Base-by-base conservation (phyloP, 768 basidiomycete genomes). In the Phylloporus sp. region DNA sequence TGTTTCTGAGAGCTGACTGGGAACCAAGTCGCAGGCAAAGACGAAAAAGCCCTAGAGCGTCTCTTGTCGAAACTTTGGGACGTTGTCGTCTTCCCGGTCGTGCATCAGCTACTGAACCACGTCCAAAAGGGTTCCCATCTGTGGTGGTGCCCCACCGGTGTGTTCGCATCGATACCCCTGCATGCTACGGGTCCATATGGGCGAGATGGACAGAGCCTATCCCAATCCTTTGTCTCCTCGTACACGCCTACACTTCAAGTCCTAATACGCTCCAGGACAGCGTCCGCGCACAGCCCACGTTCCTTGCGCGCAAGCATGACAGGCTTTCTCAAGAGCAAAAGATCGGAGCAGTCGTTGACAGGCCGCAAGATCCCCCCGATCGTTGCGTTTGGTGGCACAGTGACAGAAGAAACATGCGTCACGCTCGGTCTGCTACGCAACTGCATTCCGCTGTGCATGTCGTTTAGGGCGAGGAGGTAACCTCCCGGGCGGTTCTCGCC, bases 101-200 rank as follows among this genome's bases (percentile, higher is more conserved):
- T 60, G 23, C 47, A 59, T n/a, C 39, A 44, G 28, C 12, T 72
- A 7, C 18, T 38, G 7, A 50, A 59, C 38, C 49, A 29, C 12
- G 15, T 31, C 6, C 49, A 54, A 2, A 39, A 18, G 31, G 60
- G 65, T 11, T 62, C 60, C 5, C 62, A 67, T 20, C 41, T 68
- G 26, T 68, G 66, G 66, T 68, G 66, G 66, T 69, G 65, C 23
- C 66, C 66, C 6, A 55, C 58, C 0, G 62, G 69, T 3, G 53
- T 35, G 11, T 69, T 76, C 53, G 23, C 70, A 3, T 67, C 68
- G 22, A 53, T 76, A 44, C 75, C 75, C 3, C 59, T 76, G 12
- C 76, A 76, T 20, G 74, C 73, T 2, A 73, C 76, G 29, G 66
- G 69, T 3, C 59, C 60, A 4, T 74, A 73, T 32, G 41, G 45